Percentiles rank a stretch among this genome's conserved stretches.
These are phyloP conservation scores for Flaveria trinervia DNA, from an alignment of 129 eudicot genomes.

Conservation along the genomic window DNA sequence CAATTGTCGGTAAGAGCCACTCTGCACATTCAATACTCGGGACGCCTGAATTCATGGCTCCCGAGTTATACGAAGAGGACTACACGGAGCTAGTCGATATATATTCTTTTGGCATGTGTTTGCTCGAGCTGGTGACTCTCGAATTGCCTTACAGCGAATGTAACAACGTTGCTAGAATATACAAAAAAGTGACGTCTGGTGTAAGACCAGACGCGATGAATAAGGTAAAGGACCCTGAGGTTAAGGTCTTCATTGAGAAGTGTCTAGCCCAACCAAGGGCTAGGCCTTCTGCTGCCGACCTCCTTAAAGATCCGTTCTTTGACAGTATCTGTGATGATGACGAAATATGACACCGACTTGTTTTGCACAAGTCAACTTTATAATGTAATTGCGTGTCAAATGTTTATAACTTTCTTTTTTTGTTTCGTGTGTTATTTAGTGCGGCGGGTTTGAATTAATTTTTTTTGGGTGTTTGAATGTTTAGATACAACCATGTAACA, in stretches of 20 bases:
- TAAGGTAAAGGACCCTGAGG: slow-evolving; percentile 57
- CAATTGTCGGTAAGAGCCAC: slow-evolving; percentile 62
- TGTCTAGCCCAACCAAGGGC: slow-evolving; percentile 68
- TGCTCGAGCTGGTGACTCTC: slow-evolving; percentile 73
- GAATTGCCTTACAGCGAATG: slow-evolving; percentile 79
- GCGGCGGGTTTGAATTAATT: slow-evolving; percentile 18
- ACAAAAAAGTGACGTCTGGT: slow-evolving; percentile 66
- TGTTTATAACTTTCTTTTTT: neutral
- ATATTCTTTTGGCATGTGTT: slow-evolving; percentile 76
- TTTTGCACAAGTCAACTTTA: neutral
- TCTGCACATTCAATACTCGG: slow-evolving; percentile 73
- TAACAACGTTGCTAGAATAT: slow-evolving; percentile 59
- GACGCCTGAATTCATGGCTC: slow-evolving; percentile 87
- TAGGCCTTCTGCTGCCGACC: slow-evolving; percentile 72
- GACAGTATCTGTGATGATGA: slow-evolving; percentile 43
- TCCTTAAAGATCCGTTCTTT: slow-evolving; percentile 59
- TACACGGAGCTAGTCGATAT: slow-evolving; percentile 72
- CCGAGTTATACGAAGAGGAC: slow-evolving; percentile 69
- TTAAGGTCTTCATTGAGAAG: slow-evolving; percentile 66
- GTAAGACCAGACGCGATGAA: slow-evolving; percentile 60
- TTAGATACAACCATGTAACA: slow-evolving; percentile 9
- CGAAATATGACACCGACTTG: slow-evolving; percentile 27
- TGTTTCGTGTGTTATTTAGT: slow-evolving; percentile 14
- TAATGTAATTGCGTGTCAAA: neutral
- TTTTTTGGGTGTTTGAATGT: neutral